Percentiles rank a stretch among this genome's conserved stretches.
Evolutionary conservation across 306 rosid species (phyloP).

Genomic region (Gynostemma pentaphyllum): DNA sequence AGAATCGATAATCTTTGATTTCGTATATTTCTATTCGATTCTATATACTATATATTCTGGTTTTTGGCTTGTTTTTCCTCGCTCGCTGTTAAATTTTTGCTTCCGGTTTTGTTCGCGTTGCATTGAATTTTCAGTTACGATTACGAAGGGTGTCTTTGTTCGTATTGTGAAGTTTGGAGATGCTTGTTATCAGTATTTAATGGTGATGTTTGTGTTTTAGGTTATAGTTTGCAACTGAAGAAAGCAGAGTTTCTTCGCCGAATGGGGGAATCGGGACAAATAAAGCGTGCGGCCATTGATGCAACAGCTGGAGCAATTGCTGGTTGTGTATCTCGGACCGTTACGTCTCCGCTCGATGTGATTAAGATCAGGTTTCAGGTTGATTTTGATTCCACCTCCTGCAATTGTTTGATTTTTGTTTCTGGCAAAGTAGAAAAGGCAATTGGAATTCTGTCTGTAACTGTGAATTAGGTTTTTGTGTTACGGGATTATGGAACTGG

Average conservation of each 20-base stretch:
- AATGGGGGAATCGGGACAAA: constrained; percentile 63
- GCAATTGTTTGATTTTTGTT: background rate
- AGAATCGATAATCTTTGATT: background rate
- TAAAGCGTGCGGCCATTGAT: constrained; percentile 57
- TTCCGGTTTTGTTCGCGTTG: background rate
- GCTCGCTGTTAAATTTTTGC: background rate
- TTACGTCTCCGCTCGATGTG: constrained; percentile 91
- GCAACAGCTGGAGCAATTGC: constrained; percentile 74
- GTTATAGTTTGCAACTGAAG: constrained; percentile 18
- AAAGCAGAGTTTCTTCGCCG: constrained; percentile 20
- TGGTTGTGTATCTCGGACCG: constrained; percentile 76
- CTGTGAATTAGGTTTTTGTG: background rate
- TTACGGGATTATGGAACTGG: no score
- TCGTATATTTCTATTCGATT: background rate
- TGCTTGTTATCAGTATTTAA: background rate
- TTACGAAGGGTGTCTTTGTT: background rate
- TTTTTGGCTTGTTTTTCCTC: background rate
- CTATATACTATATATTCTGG: background rate
- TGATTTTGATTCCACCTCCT: background rate
- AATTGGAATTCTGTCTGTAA: background rate
- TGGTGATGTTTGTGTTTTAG: constrained; percentile 15
- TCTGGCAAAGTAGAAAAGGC: background rate
- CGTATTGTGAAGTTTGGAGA: background rate
- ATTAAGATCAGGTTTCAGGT: constrained; percentile 98
- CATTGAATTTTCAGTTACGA: background rate